Evolutionary conservation across 2,329 filamentous ascomycete genomes (phyloP).

Genomic region (Penicillium sp.): DNA sequence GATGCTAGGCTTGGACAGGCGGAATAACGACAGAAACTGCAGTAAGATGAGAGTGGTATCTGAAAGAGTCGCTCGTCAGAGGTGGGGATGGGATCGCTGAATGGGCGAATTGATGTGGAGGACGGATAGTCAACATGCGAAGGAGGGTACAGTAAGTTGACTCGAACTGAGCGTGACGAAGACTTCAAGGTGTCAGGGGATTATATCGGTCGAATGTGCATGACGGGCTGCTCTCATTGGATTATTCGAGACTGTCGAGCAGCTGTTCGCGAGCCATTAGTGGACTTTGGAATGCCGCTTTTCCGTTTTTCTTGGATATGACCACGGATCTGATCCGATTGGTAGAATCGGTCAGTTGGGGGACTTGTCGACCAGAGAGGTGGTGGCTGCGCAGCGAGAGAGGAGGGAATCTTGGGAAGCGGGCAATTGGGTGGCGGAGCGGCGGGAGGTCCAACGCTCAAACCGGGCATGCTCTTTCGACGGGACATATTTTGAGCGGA

Average conservation of each 20-base stretch:
- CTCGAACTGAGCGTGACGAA: too few species aligned
- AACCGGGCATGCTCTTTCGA: slow-evolving; percentile 36
- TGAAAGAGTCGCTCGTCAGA: too few species aligned
- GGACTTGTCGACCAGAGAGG: slow-evolving; percentile 11
- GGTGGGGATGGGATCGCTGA: too few species aligned
- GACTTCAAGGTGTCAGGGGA: too few species aligned
- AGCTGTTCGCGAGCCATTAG: slow-evolving; percentile 2
- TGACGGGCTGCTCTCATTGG: slow-evolving; percentile 5
- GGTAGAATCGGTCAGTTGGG: slow-evolving; percentile 18
- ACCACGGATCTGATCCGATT: slow-evolving; percentile 15
- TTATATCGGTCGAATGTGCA: too few species aligned
- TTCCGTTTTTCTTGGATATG: slow-evolving; percentile 16
- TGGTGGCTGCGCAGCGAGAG: slow-evolving; percentile 13
- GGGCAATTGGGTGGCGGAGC: slow-evolving; percentile 36
- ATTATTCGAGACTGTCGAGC: slow-evolving; percentile 16
- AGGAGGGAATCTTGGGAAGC: slow-evolving; percentile 33
- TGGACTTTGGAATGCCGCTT: slow-evolving; percentile 4
- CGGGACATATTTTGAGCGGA: slow-evolving; percentile 20
- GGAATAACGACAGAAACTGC: too few species aligned
- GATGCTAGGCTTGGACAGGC: too few species aligned
- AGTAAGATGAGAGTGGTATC: too few species aligned
- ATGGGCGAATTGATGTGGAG: too few species aligned
- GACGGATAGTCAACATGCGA: too few species aligned
- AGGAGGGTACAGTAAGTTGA: too few species aligned
- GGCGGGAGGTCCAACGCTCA: slow-evolving; percentile 30